Percentiles rank a stretch among this genome's conserved stretches.
Conservation (phyloP, 2,329 filamentous ascomycete species). For the Trichoderma guizhouense region DNA sequence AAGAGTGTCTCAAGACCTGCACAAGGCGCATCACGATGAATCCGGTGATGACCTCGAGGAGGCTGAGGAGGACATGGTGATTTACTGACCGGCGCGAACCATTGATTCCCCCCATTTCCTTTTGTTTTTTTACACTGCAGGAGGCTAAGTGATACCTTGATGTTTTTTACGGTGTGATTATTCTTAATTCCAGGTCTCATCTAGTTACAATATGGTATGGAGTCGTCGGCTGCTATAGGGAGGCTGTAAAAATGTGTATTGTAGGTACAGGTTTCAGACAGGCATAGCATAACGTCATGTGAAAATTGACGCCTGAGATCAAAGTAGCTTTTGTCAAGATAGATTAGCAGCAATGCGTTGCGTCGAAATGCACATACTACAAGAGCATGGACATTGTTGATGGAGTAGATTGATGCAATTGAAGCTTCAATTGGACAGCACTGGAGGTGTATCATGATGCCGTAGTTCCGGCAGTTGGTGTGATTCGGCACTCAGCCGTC, state of each 20-base stretch:
- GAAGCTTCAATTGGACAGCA: background rate
- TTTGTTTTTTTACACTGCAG: background rate
- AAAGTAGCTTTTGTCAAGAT: background rate
- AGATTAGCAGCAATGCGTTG: background rate
- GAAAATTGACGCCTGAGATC: background rate
- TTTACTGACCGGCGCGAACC: conserved; percentile 58
- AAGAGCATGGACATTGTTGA: background rate
- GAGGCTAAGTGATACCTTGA: conserved; percentile 1
- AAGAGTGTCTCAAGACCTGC: conserved; percentile 10
- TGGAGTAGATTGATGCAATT: background rate
- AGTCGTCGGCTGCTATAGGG: background rate
- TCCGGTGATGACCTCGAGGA: conserved; percentile 75
- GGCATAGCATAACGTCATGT: background rate
- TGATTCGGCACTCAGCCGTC: no score
- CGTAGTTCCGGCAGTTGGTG: background rate
- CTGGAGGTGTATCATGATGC: background rate
- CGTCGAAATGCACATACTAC: background rate
- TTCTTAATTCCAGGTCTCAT: background rate
- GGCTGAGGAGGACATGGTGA: conserved; percentile 85
- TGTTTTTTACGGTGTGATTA: background rate
- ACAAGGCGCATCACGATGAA: conserved; percentile 61
- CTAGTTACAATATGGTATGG: background rate
- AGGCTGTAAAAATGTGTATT: background rate
- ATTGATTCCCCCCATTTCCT: conserved; percentile 1
- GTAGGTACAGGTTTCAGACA: background rate